Base-by-base conservation (phyloP, 2,329 filamentous ascomycete genomes). In the Aspergillus niger region DNA sequence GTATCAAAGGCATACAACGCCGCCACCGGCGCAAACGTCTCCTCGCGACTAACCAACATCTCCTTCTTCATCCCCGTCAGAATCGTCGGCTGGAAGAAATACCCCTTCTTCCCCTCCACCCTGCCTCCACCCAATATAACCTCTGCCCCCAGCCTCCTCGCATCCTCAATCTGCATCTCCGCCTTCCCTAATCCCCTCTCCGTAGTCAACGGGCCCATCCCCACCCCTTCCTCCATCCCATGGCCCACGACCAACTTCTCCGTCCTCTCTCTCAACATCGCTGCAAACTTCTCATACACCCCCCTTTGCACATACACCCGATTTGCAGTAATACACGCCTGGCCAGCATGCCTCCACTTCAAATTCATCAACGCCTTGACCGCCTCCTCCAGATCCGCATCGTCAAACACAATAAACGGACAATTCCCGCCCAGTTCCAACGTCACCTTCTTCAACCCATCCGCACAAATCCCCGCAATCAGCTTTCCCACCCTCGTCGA, bases 71-170 rank as follows among this genome's bases (percentile, higher is more conserved):
- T 84, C 4, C 83, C 82, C 0, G 82, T 82, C 43, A 91, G 82
- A 58, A 90, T 83, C 0, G 88, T 90, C 1, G 86, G 88, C 70
- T 89, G 82, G 74, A 90, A 89, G 79, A 90, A 91, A 74, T 88
- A 91, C 61, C 85, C 85, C 59, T 82, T 82, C n/a, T 82, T 82
- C 1, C 79, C 80, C 10, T 78, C 71, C 10, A 77, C 73, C 0
- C 76, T 71, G 6, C 71, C 70, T 1, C 85, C 87, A 11, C 89
- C 89, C 20, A 87, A 76, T 1, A 90, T 76, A n/a, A 90, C 74
- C 48, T 83, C 83, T 1, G 85, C 90, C 2, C 89, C 89, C 41
- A 84, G 81, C 57, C 81, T 81, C 57, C 82, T 80, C 3, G 89
- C 89, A 71, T 91, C 87, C 49, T 84, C 81, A 32, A 91, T 85